Base-by-base conservation (phyloP, 169 alveolate species). In the Eimeria zaria region DNA sequence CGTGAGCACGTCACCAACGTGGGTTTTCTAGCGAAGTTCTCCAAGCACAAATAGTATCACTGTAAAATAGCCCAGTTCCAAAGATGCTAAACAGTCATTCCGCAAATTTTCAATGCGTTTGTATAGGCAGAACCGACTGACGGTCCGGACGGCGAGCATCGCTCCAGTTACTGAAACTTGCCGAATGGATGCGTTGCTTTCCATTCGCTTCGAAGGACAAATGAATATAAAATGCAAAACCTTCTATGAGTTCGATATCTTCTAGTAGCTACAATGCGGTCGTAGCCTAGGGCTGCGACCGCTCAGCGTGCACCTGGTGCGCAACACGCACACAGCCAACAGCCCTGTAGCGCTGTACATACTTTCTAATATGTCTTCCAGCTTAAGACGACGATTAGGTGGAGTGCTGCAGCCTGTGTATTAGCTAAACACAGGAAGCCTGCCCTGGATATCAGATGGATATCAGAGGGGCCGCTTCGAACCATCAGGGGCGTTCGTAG, bases 251-350 rank as follows among this genome's bases (percentile, higher is more conserved):
- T 4, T 73, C 3, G 30, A 41, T 18, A 5, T 2, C 39, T 73
- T 73, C 30, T 30, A 39, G 18, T 12, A 39, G 55, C 51, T 39
- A 0, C 18, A 73, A 73, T 7, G 83, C 30, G 18, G 51, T 14
- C n/a, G 12, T 36, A 11, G 83, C 51, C 83, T 39, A 73, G 83
- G 83, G 83, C 83, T 73, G 83, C 55, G 33, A 73, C 33, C 51
- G 83, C 53, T 22, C 8, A n/a, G 16, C 27, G 18, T 78, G 91
- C 91, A 83, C 91, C 41, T 16, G 91, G 91, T 83, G 91, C 91
- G 74, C n/a, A 20, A 60, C 55, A 36, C 91, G 91, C 91, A 30
- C 76, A 83, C 55, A 51, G 91, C 91, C 64, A 53, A 53, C 91
- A 83, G 91, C 91, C 91, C 91, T 83, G 91, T 16, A 16, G 83